Conservation (phyloP, 495 filamentous ascomycete genomes). For the Aspergillus steynii region DNA sequence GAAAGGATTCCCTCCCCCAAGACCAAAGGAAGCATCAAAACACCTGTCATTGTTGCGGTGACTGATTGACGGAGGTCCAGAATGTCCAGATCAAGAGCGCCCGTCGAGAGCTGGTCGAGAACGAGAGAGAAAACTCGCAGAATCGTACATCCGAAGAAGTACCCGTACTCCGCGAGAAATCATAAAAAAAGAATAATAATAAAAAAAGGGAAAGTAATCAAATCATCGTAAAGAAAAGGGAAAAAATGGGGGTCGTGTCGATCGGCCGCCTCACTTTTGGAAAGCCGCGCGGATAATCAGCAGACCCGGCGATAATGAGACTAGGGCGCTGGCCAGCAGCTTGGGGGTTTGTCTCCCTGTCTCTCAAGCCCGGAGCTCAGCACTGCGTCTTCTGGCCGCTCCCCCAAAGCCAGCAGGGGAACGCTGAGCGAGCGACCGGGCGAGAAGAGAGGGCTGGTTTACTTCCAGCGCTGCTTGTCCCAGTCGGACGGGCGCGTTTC, state of each 20-base stretch:
- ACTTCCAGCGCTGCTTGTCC: constrained; percentile 55
- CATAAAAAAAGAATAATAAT: not conserved
- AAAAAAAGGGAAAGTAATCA: not conserved
- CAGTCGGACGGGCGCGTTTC: constrained; percentile 49
- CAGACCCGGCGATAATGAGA: constrained; percentile 13
- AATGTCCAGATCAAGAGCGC: constrained; percentile 4
- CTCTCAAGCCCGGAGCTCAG: not conserved
- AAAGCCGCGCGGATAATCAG: constrained; percentile 36
- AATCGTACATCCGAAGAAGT: not conserved
- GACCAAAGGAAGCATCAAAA: not conserved
- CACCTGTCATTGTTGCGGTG: constrained; percentile 11
- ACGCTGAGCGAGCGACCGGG: not conserved
- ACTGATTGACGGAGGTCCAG: not conserved
- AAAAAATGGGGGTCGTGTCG: constrained; percentile 12
- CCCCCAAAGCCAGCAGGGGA: not conserved
- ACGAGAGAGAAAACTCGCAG: constrained; percentile 7
- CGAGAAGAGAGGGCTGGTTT: constrained; percentile 14
- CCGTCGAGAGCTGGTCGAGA: constrained; percentile 15
- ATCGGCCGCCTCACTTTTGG: constrained; percentile 25
- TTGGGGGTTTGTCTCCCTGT: not conserved
- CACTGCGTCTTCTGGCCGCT: not conserved
- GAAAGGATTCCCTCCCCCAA: not conserved
- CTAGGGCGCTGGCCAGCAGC: constrained; percentile 16
- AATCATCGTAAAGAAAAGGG: constrained; percentile 7
- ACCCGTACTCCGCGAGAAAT: not conserved